Percentiles rank a stretch among this genome's conserved stretches.
These are phyloP conservation scores for Camellia oleifera DNA, from an alignment of 179 eudicot genomes.

Conservation along the genomic window DNA sequence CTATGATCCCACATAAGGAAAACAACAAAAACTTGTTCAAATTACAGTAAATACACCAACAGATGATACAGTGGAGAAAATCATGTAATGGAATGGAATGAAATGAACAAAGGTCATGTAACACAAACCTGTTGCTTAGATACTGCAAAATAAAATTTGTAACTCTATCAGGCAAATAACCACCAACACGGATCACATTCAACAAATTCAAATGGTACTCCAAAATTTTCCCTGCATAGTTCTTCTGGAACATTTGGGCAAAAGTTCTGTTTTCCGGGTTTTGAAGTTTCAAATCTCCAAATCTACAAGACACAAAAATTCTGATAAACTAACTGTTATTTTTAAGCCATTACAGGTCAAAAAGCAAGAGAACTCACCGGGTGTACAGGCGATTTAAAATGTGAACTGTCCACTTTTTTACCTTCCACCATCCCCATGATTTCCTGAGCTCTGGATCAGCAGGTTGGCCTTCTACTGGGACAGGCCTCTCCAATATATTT, in stretches of 20 bases:
- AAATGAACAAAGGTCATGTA: conserved; percentile 5
- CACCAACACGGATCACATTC: conserved; percentile 84
- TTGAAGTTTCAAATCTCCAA: conserved; percentile 88
- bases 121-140: conserved; percentile 83
- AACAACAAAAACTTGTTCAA: background rate
- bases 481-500: conserved; percentile 93
- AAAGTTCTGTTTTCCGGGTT: conserved; percentile 91
- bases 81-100: background rate
- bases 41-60: background rate
- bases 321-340: background rate
- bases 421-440: conserved; percentile 99
- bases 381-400: conserved; percentile 92
- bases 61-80: background rate
- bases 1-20: background rate
- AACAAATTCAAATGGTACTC: conserved; percentile 93
- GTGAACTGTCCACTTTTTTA: conserved; percentile 98
- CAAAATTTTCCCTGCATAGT: conserved; percentile 89
- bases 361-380: conserved; percentile 44
- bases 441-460: conserved; percentile 85
- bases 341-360: conserved; percentile 4
- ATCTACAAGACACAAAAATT: conserved; percentile 38
- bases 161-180: conserved; percentile 96
- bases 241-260: conserved; percentile 94
- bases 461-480: conserved; percentile 95
- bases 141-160: conserved; percentile 92